Base-by-base conservation (phyloP, 805 yeast genomes). In the Schizosaccharomyces cryophilus region DNA sequence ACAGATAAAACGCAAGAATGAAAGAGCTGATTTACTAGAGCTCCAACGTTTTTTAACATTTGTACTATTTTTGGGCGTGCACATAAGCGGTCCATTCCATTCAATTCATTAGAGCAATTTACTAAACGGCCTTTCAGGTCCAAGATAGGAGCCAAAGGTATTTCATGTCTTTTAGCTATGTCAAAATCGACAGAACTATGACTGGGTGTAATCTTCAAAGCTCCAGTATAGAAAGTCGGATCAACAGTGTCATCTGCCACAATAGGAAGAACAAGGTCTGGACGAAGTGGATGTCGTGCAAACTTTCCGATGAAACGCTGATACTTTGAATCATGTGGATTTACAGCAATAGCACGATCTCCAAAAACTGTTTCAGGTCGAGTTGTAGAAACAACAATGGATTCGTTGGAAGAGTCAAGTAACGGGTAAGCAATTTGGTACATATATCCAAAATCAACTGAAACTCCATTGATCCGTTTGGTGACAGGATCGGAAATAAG, bases 221-320 rank as follows among this genome's bases (percentile, higher is more conserved):
- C 98, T 83, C 98, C 98, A 64, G 98, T 93, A 78, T 98, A 98
- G 67, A 93, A 93, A 72, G 86, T 95, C 97, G 93, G 93, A 73
- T 93, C 98, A 65, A 93, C 98, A 54, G 96, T 93, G 47, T 82
- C 71, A 71, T 93, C 98, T 60, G 88, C 80, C 64, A 93, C 75
- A 69, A 93, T 86, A 66, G 98, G 98, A 61, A 93, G 72, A 69
- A 81, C 77, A 71, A 87, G 83, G 69, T 84, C 85, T 68, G 86
- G 74, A 17, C n/a, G 19, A 73, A 93, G 85, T 64, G 98, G 97
- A 74, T 93, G 97, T 66, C 80, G 72, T 64, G 85, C 93, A 71
- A 76, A 87, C 73, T 89, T 87, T 64, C 98, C 98, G 71, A 93
- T 97, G 70, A 93, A 78, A 71, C 93, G 98, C 66, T 74, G 84